Evolutionary conservation across 148 eudicot genomes (phyloP), one percentile per base, ranked within the genome.

Genomic region (Heliosperma pusillum): DNA sequence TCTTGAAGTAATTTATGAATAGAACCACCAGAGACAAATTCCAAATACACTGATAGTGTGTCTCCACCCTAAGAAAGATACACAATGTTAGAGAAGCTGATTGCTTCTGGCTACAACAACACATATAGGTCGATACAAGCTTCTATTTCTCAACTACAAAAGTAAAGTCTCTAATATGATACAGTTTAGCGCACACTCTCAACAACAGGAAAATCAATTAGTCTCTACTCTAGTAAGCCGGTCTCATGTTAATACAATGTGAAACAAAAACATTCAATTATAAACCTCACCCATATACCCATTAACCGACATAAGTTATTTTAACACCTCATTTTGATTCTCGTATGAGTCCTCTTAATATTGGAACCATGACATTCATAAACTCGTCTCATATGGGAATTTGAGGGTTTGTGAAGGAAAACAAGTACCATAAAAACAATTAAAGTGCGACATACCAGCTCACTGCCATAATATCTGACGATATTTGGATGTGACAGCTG

Each of bases 21-120:
- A 71, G 98, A 95, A 55, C 98, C 98, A 82, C 98, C 97, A 63
- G 98, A 95, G 62, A 95, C 97, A 70, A 83, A 95, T 68, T 95
- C 98, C 88, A 95, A 79, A 77, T 86, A 89, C 71, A 95, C 98
- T 11, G 96, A 92, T 25, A 95, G 76, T 5, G 93, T 86, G 78
- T 91, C 97, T 70, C 91, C 98, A 66, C 86, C 87, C 97, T 95
- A 81, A 29, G 66, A 58, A 80, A 67, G 42, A 57, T 16, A 45
- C 17, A 10, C 11, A 30, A 74, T 30, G 29, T 69, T 63, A 79
- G 26, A 10, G 56, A 15, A 47, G 0, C 8, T 77, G 33, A n/a
- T 56, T 64, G 26, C 13, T 69, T 29, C 42, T 62, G 25, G 13
- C 65, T 63, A 63, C 24, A 47, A 53, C 17, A 50, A 50, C 40